Percentiles rank a stretch among this genome's conserved stretches.
Conservation (phyloP, 2,329 filamentous ascomycete genomes). For the Tolypocladium paradoxum region DNA sequence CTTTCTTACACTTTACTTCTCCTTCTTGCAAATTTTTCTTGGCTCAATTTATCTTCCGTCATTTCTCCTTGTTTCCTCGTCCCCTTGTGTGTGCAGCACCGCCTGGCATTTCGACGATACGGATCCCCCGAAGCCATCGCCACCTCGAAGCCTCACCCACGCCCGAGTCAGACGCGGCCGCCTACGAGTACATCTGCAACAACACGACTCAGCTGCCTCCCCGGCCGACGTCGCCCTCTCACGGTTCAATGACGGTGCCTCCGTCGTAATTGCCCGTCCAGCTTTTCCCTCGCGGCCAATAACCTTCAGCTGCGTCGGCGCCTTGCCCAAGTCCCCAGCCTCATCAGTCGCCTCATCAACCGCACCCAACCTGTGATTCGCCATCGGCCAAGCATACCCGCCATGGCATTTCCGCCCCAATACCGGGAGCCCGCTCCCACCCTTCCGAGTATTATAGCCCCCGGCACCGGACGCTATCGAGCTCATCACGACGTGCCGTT, state of each 20-base stretch:
- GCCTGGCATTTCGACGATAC: conserved; percentile 6
- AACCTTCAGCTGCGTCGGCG: not conserved
- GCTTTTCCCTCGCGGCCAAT: not conserved
- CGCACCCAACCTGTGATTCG: not conserved
- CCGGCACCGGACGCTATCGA: conserved; percentile 17
- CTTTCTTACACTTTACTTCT: not conserved
- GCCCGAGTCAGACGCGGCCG: conserved; percentile 8
- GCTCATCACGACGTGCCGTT: conserved; percentile 20
- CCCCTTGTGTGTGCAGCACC: not conserved
- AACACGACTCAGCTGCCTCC: not conserved
- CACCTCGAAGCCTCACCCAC: conserved; percentile 12
- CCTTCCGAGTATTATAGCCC: conserved; percentile 26
- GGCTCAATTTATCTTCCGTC: not conserved
- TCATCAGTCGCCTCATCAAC: not conserved
- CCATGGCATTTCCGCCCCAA: conserved; percentile 26
- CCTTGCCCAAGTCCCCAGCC: not conserved
- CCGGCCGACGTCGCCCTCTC: not conserved
- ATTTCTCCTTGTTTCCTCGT: not conserved
- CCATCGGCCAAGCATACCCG: conserved; percentile 1
- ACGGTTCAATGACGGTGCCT: not conserved
- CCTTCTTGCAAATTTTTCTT: not conserved
- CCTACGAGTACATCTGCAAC: not conserved
- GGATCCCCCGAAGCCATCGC: conserved; percentile 15
- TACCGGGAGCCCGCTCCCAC: conserved; percentile 22
- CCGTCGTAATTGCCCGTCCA: not conserved